These are phyloP conservation scores for Elongisporangium undulatum DNA, from an alignment of 352 stramenopile species.

Conservation along the genomic window DNA sequence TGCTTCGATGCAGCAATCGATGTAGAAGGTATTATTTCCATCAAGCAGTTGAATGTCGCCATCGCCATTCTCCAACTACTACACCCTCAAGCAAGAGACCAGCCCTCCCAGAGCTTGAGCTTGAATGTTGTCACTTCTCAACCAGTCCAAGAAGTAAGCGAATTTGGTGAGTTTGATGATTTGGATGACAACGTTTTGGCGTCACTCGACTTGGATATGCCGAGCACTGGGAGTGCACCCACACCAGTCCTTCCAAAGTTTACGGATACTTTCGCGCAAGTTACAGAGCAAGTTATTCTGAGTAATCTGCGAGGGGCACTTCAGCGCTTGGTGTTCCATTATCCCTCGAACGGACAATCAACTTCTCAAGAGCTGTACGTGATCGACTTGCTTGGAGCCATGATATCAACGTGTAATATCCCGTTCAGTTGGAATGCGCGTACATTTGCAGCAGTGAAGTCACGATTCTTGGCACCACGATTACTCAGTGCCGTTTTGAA, in stretches of 20 bases:
- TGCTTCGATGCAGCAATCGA: slow-evolving; percentile 39
- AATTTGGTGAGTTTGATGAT: slow-evolving; percentile 51
- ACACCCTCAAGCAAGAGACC: slow-evolving; percentile 23
- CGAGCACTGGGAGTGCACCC: slow-evolving; percentile 5
- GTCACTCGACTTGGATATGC: slow-evolving; percentile 33
- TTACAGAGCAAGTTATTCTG: not conserved
- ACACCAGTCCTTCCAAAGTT: slow-evolving; percentile 3
- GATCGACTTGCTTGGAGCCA: slow-evolving; percentile 58
- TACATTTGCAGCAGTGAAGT: slow-evolving; percentile 28
- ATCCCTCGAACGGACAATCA: slow-evolving; percentile 20
- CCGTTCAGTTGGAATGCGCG: slow-evolving; percentile 61
- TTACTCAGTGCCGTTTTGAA: slow-evolving; percentile 57
- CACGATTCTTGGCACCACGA: slow-evolving; percentile 47
- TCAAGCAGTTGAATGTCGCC: slow-evolving; percentile 31
- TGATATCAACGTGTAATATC: slow-evolving; percentile 54
- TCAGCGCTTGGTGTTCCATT: slow-evolving; percentile 56
- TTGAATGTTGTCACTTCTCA: slow-evolving; percentile 1
- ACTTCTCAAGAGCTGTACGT: slow-evolving; percentile 53
- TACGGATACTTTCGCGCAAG: not conserved
- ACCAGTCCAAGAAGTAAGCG: not conserved
- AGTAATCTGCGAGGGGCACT: slow-evolving; percentile 34
- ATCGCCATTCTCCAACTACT: slow-evolving; percentile 57
- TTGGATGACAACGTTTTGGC: slow-evolving; percentile 34
- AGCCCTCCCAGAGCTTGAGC: slow-evolving; percentile 19
- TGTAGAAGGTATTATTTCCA: slow-evolving; percentile 12